phyloP scores from a whole-genome alignment of 352 stramenopile species.

The Phytophthora hibernalis region DNA sequence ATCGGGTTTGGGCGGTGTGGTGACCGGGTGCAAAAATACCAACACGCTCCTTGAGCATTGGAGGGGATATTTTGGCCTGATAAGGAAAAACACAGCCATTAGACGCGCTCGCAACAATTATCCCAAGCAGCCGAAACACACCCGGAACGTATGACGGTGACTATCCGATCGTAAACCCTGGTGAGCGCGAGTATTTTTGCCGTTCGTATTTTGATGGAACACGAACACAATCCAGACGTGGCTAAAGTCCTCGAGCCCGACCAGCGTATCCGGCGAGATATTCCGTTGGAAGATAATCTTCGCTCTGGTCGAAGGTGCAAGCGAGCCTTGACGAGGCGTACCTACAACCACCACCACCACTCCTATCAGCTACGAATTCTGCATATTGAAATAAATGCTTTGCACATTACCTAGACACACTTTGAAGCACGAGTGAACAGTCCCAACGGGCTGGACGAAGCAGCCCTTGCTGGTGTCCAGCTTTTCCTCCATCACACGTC shows the following conservation, averaged over 20 bases:
- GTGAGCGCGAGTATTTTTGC: slow-evolving; percentile 77
- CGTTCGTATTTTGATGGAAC: slow-evolving; percentile 92
- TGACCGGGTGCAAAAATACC: slow-evolving; percentile 97
- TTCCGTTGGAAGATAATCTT: slow-evolving; percentile 82
- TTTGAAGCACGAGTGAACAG: slow-evolving; percentile 82
- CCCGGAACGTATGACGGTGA: slow-evolving; percentile 74
- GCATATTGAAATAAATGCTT: background rate
- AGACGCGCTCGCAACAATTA: background rate
- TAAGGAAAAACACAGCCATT: background rate
- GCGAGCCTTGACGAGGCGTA: slow-evolving; percentile 84
- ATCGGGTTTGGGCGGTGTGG: slow-evolving; percentile 98
- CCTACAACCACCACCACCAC: slow-evolving; percentile 43
- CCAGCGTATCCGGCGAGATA: slow-evolving; percentile 80
- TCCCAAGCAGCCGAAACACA: slow-evolving; percentile 5
- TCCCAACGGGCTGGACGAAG: slow-evolving; percentile 82
- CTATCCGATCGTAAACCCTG: slow-evolving; percentile 71
- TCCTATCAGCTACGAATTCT: background rate
- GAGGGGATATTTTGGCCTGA: slow-evolving; percentile 76
- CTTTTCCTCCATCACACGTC: slow-evolving; percentile 78
- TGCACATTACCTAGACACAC: slow-evolving; percentile 53
- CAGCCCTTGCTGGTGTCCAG: slow-evolving; percentile 77
- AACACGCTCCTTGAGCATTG: slow-evolving; percentile 76
- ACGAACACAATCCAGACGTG: slow-evolving; percentile 92
- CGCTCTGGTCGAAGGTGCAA: slow-evolving; percentile 74
- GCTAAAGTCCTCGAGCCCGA: slow-evolving; percentile 78